These are phyloP conservation scores for Spinacia oleracea DNA, from an alignment of 179 eudicot species.

Conservation along the genomic window DNA sequence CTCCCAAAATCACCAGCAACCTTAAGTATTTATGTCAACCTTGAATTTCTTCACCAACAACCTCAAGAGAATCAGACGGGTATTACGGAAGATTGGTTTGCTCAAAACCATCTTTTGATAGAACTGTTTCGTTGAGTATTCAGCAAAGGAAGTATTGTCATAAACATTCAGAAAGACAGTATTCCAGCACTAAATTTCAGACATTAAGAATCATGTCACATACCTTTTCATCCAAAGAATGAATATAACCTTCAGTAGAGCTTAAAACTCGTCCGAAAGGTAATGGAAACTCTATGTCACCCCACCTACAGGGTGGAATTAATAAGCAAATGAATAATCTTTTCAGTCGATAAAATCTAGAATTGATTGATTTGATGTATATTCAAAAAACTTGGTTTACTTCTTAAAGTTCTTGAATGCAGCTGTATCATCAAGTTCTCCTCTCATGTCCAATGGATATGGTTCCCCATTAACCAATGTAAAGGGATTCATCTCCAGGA, in stretches of 20 bases:
- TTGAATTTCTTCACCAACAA: neutral
- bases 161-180: neutral
- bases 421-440: slow-evolving; percentile 91
- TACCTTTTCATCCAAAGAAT: slow-evolving; percentile 77
- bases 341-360: neutral
- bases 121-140: neutral
- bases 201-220: neutral
- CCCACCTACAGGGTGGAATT: slow-evolving; percentile 54
- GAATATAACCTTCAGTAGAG: slow-evolving; percentile 73
- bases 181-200: neutral
- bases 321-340: neutral
- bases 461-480: slow-evolving; percentile 81
- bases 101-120: neutral
- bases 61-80: neutral
- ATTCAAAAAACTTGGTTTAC: slow-evolving; percentile 30
- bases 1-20: neutral
- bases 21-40: no score
- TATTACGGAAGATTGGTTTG: neutral
- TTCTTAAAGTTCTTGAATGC: slow-evolving; percentile 84
- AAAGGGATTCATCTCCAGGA: slow-evolving; percentile 91
- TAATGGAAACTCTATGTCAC: slow-evolving; percentile 70
- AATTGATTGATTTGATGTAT: neutral
- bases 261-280: slow-evolving; percentile 85
- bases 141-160: neutral
- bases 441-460: slow-evolving; percentile 86